Evolutionary conservation across 169 alveolate genomes (phyloP), one percentile per base, ranked within the genome.

Genomic region (Plasmodium inui): DNA sequence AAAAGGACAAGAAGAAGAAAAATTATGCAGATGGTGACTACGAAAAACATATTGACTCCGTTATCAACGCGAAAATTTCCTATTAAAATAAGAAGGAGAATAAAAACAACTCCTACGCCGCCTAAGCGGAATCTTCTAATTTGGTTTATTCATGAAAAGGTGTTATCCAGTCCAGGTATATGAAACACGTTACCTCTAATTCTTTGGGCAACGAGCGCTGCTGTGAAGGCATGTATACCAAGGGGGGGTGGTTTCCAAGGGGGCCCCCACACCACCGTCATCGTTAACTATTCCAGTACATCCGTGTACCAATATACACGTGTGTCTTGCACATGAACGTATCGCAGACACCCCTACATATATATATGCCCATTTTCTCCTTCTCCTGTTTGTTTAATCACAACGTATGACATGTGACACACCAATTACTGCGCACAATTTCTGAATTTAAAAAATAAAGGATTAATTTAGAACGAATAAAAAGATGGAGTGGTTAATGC

Each of bases 81-180:
- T 84, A 70, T 22, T 22, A 74, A 22, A 39, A 71, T 17, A 84
- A 84, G n/a, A 70, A 71, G 70, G 84, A 37, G 3, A 19, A 55
- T 22, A 71, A 71, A 37, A 50, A 76, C 41, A 86, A 76, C 80
- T 50, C 93, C 39, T 76, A 86, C 67, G 53, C 9, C 10, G 6
- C 46, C 22, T 76, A 86, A 76, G 30, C 81, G 0, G 34, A 86
- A 53, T 86, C 85, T n/a, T 70, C 46, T 41, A 86, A 86, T 53
- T 84, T 84, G 14, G 74, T 32, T 50, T 55, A 83, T 30, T 19
- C 57, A 53, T 46, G 41, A 46, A n/a, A 46, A 46, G 30, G 79
- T 53, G 30, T 22, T 67, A 10, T 19, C 76, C 22, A 17, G 12
- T 8, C n/a, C n/a, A 28, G 3, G 12, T 50, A 67, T 67, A 67